Base-by-base conservation (phyloP, 257 asterid species). In the Gentiana dahurica region DNA sequence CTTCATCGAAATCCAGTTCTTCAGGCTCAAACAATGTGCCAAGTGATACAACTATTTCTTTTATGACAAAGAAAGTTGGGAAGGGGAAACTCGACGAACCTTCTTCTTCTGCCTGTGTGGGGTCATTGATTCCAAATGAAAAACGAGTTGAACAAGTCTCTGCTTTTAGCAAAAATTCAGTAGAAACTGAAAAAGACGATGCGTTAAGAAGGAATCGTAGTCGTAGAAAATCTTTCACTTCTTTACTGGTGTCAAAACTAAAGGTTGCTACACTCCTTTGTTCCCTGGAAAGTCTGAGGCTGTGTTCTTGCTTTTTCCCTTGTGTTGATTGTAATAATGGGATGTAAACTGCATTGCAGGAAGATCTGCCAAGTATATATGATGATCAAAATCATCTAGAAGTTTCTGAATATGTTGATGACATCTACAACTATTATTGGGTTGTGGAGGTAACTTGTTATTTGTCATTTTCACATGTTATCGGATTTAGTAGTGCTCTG, bases 361-460 rank as follows among this genome's bases (percentile, higher is more conserved):
- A 81, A 50, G 53, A 54, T 49, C 72, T 85, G 77, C 95, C 96
- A 54, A 67, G 73, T 35, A 91, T 91, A 49, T 81, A 91, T 66
- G 96, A 91, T 66, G 70, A 76, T 43, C 81, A 72, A 64, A 91
- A 91, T 66, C 98, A 76, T 69, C 95, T 91, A 59, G 98, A 91
- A 76, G 98, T 83, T 75, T 55, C 68, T 69, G 90, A 85, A 69
- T 91, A 91, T 55, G 94, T 91, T 39, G 95, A 87, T 66, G 96
- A 91, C 68, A 85, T 91, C 77, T 91, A 91, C 74, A 81, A 75
- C 58, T 87, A 78, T 71, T 91, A 91, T 61, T 91, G 98, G 98
- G 84, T 91, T 68, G 75, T 83, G 84, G 98, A 91, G 98, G 98
- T 87, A 53, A 24, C 24, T 24, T 24, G 24, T 24, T 24, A 24